These are phyloP conservation scores for Beauveria asiatica DNA, from an alignment of 2,329 filamentous ascomycete species.

Conservation along the genomic window DNA sequence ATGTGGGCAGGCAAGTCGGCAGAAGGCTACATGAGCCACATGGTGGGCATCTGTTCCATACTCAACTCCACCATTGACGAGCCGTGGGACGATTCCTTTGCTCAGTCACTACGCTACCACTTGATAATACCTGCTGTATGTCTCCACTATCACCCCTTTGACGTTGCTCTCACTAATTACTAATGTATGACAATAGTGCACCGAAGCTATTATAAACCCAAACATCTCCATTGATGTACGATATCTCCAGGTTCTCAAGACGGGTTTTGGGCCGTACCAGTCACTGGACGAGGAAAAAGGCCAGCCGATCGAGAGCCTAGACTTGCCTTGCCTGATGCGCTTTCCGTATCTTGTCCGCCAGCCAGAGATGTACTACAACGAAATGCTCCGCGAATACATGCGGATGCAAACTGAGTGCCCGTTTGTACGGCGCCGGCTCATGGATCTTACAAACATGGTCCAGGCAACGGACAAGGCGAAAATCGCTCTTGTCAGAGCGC, in stretches of 20 bases:
- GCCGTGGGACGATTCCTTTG: slow-evolving; percentile 20
- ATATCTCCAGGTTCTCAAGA: background rate
- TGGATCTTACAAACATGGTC: slow-evolving; percentile 3
- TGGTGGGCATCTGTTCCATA: slow-evolving; percentile 24
- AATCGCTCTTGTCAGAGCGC: background rate
- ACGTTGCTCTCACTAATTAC: background rate
- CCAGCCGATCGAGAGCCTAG: slow-evolving; percentile 9
- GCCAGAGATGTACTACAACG: background rate
- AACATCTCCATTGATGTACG: slow-evolving; percentile 5
- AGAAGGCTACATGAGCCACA: slow-evolving; percentile 21
- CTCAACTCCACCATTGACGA: slow-evolving; percentile 20
- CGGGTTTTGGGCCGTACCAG: background rate
- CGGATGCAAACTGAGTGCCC: slow-evolving; percentile 7
- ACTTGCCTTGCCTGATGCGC: slow-evolving; percentile 8
- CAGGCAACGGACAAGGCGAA: background rate
- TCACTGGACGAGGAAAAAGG: slow-evolving; percentile 8
- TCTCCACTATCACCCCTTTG: background rate
- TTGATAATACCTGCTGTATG: slow-evolving; percentile 26
- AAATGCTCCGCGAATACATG: slow-evolving; percentile 1
- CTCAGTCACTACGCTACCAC: slow-evolving; percentile 21
- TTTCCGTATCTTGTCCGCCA: slow-evolving; percentile 3
- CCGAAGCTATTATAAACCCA: slow-evolving; percentile 10
- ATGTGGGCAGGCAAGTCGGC: slow-evolving; percentile 23
- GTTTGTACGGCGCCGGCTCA: slow-evolving; percentile 8
- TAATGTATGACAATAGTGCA: background rate